Evolutionary conservation across 768 basidiomycete genomes (phyloP), one percentile per base, ranked within the genome.

Genomic region (Hemileccinum rubropunctum): DNA sequence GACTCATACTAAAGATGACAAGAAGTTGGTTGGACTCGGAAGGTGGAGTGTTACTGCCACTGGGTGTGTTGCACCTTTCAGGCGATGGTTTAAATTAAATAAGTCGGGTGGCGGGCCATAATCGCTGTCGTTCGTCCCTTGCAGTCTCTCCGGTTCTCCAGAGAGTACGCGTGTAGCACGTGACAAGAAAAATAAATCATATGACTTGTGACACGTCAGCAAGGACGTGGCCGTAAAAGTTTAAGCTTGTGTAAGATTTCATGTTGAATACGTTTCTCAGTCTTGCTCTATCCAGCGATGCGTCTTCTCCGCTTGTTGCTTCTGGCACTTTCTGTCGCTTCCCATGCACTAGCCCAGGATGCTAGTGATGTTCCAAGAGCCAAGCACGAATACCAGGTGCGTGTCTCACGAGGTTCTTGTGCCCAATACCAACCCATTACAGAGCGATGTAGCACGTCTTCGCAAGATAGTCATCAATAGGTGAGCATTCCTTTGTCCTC

Each of bases 361-460:
- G 63, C 72, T 15, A 61, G 54, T 23, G 59, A 67, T 33, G 60
- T 63, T 28, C 68, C 72, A 17, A 83, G 77, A 68, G 74, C 79
- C 53, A 87, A 81, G 63, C 81, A 82, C 57, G 75, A 80, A 59
- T 91, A 89, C 66, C 86, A 90, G 78, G 88, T 84, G 54, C 8
- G 72, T 63, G 30, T 14, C 51, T 39, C 21, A 4, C 26, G 8
- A 36, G n/a, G 13, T 2, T 39, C 37, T 36, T 10, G 18, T 35
- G 2, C 23, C 3, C 13, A 28, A 15, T 41, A 3, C 38, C 54
- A 2, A 65, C 48, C 7, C 38, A 18, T 47, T 53, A 1, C 62
- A 95, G 93, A 95, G 93, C 59, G 94, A 95, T 70, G 92, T 97
- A 50, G 81, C 92, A 34, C 88, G 95, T 62, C 77, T 98, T 58